Evolutionary conservation across 2,329 filamentous ascomycete species (phyloP).

Genomic region (Chrysoporthe austroafricana): DNA sequence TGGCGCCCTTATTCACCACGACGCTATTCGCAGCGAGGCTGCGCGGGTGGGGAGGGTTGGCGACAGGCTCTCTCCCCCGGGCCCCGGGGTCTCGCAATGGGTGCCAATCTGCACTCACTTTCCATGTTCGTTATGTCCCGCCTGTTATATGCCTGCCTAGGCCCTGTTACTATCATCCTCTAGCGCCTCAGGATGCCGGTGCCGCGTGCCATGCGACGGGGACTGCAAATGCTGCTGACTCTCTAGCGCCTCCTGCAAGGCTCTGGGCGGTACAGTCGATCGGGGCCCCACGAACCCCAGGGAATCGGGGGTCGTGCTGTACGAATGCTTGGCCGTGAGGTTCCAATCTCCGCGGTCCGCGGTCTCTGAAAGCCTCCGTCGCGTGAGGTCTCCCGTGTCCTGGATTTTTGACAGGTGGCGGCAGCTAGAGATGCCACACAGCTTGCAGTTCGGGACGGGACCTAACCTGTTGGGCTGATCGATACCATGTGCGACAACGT

Average conservation of each 20-base stretch:
- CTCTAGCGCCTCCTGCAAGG: conserved; percentile 1
- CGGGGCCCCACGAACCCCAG: background rate
- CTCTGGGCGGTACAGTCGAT: background rate
- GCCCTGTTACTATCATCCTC: background rate
- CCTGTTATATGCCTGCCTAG: background rate
- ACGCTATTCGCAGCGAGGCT: too few relatives aligned
- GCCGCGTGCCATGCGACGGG: background rate
- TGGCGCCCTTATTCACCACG: background rate
- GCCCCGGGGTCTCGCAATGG: background rate
- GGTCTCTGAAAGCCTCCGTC: background rate
- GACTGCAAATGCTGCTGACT: background rate
- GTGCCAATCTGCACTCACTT: background rate
- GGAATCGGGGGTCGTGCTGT: background rate
- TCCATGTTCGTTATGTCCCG: background rate
- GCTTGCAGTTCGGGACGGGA: background rate
- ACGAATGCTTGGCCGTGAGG: background rate
- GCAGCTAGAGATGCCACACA: background rate
- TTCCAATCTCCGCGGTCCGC: background rate
- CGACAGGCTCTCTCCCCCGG: background rate
- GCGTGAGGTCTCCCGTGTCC: background rate
- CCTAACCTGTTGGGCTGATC: background rate
- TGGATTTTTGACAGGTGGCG: background rate
- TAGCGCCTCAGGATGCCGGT: background rate
- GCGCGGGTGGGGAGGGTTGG: background rate
- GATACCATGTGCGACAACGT: background rate